Percentiles rank a stretch among this genome's conserved stretches.
Evolutionary conservation across 441 rosid species (phyloP).

Genomic region (Manihot esculenta): DNA sequence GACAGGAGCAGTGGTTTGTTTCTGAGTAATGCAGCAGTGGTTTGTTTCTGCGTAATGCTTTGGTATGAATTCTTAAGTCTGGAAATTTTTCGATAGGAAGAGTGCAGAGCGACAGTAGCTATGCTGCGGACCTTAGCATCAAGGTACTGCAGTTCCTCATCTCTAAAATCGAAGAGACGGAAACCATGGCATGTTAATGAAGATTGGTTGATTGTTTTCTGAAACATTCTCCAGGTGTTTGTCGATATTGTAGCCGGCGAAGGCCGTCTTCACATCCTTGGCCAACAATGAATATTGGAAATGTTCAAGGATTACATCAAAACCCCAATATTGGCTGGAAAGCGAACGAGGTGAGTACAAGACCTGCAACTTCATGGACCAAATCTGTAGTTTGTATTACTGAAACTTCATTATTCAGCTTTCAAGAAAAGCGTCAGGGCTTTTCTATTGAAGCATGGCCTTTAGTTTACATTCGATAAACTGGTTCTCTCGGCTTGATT

Average conservation of each 20-base stretch:
- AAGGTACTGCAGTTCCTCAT: background rate
- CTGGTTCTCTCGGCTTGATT: too few relatives aligned
- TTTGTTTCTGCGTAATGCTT: too few relatives aligned
- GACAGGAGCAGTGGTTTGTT: background rate
- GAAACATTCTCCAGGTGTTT: too few relatives aligned
- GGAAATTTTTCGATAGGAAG: background rate
- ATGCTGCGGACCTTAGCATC: background rate
- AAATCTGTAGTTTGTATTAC: too few relatives aligned
- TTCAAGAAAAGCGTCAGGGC: too few relatives aligned
- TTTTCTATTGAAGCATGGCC: too few relatives aligned
- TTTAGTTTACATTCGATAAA: too few relatives aligned
- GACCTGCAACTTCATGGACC: too few relatives aligned
- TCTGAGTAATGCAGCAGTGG: background rate
- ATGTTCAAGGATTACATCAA: constrained; percentile 14
- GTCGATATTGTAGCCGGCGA: background rate
- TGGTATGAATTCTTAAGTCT: background rate
- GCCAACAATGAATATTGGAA: constrained; percentile 19
- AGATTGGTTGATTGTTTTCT: too few relatives aligned
- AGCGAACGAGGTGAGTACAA: constrained; percentile 10
- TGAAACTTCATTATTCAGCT: too few relatives aligned
- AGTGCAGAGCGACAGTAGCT: background rate
- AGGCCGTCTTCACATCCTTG: background rate
- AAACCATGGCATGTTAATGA: background rate
- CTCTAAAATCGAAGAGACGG: constrained; percentile 7
- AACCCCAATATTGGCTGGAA: constrained; percentile 20